phyloP scores from a whole-genome alignment of 2,329 filamentous ascomycete species.

The Truncatella angustata region DNA sequence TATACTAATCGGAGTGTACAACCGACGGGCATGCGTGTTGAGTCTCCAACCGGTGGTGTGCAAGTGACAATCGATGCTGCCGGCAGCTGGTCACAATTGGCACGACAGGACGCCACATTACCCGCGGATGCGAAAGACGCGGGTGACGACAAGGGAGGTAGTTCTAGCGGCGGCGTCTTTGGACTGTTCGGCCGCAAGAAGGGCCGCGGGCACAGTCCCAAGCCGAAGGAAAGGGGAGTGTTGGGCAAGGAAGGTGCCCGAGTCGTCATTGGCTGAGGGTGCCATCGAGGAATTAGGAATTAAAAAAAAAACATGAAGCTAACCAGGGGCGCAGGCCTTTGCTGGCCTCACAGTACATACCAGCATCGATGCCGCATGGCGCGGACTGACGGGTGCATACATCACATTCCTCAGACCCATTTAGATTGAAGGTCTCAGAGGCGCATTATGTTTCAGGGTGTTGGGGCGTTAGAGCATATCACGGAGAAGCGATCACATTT shows the following conservation, averaged over 20 bases:
- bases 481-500: background rate
- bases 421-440: background rate
- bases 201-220: slow-evolving; percentile 86
- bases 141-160: slow-evolving; percentile 50
- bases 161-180: slow-evolving; percentile 77
- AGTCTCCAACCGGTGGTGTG: slow-evolving; percentile 77
- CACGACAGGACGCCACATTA: slow-evolving; percentile 76
- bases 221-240: slow-evolving; percentile 90
- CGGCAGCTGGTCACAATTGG: slow-evolving; percentile 88
- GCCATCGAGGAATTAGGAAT: background rate
- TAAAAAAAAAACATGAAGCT: too few species aligned
- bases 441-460: background rate
- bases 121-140: slow-evolving; percentile 61
- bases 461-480: background rate
- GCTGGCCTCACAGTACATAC: background rate
- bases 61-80: slow-evolving; percentile 88
- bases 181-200: slow-evolving; percentile 88
- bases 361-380: background rate
- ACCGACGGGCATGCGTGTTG: slow-evolving; percentile 65
- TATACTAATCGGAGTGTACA: slow-evolving; percentile 46
- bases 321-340: background rate
- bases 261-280: slow-evolving; percentile 67
- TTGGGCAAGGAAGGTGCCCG: slow-evolving; percentile 92
- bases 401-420: background rate
- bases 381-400: background rate